Evolutionary conservation across 1,139 yeast genomes (phyloP), one percentile per base, ranked within the genome.

Genomic region (Wickerhamomyces sp.): DNA sequence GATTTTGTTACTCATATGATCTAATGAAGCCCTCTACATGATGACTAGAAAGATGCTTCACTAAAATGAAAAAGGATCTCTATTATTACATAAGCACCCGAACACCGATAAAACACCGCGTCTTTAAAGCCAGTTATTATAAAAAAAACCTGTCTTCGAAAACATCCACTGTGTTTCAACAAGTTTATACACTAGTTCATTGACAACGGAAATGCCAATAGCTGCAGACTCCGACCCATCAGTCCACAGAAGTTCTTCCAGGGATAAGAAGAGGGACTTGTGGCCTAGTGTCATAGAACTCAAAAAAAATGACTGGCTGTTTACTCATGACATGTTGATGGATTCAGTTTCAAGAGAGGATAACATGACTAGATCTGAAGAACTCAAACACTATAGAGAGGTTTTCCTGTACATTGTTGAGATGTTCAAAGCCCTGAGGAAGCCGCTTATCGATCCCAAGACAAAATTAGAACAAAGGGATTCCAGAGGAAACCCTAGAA

Each of bases 241-340:
- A 29, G 10, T 6, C 7, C 31, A 29, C 3, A 6, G 31, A 6
- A 10, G 11, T 6, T 29, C 13, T 10, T 10, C 31, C 13, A 29
- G 13, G 6, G 13, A 9, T 29, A 29, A 6, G 13, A 11, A 29
- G 31, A 29, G 7, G 13, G 48, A 37, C 8, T 73, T 58, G 67
- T 72, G 47, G 72, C 53, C 52, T 64, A 63, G 29, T 68, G 42
- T 37, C 29, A 52, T 55, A 18, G 53, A 47, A 4, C 39, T 50
- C 13, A 69, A 50, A 61, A 61, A 50, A 62, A 71, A 55, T 36
- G 47, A 50, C 27, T 56, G 59, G 59, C 32, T 53, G 10, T 56
- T 55, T 43, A 37, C 54, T 2, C 26, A 15, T 14, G 48, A 48
- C 7, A 45, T 53, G n/a, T 36, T 55, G 14, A 31, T 40, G 10